phyloP scores from a whole-genome alignment of 2,329 filamentous ascomycete genomes.

The Penicillium hesseltinei region DNA sequence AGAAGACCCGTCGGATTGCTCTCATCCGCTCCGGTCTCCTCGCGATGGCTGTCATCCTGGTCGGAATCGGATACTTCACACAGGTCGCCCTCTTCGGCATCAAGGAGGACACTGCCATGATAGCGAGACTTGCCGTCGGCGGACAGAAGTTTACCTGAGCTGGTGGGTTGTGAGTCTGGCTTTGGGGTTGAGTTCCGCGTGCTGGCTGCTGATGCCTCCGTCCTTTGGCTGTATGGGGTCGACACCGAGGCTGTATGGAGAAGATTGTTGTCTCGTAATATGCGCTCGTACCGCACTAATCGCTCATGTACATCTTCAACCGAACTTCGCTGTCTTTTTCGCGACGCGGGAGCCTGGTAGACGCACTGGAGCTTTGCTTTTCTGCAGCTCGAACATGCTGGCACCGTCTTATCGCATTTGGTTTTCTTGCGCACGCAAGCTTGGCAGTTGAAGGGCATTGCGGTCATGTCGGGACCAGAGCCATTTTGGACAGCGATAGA shows the following conservation, averaged over 20 bases:
- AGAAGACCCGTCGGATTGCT: neutral
- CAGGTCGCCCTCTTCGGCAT: conserved; percentile 28
- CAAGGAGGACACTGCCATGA: conserved; percentile 38
- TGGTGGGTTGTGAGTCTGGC: neutral
- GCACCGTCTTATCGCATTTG: conserved; percentile 39
- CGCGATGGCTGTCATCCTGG: neutral
- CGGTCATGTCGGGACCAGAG: neutral
- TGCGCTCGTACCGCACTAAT: conserved; percentile 42
- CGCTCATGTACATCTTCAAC: conserved; percentile 34
- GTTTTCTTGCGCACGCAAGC: conserved; percentile 39
- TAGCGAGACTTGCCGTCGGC: conserved; percentile 42
- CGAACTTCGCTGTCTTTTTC: conserved; percentile 40
- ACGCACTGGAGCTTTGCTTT: conserved; percentile 39
- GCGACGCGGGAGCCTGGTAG: conserved; percentile 43
- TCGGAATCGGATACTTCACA: conserved; percentile 26
- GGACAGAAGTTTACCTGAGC: conserved; percentile 7
- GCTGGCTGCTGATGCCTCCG: neutral
- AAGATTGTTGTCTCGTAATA: conserved; percentile 34
- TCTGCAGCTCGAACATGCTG: conserved; percentile 36
- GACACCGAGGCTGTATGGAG: conserved; percentile 5
- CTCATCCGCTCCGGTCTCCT: neutral
- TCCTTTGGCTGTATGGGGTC: neutral
- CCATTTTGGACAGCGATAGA: too few species aligned
- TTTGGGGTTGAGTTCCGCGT: neutral
- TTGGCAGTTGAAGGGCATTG: conserved; percentile 18